Evolutionary conservation across 2,329 filamentous ascomycete species (phyloP).

Genomic region (Neonectria punicea): DNA sequence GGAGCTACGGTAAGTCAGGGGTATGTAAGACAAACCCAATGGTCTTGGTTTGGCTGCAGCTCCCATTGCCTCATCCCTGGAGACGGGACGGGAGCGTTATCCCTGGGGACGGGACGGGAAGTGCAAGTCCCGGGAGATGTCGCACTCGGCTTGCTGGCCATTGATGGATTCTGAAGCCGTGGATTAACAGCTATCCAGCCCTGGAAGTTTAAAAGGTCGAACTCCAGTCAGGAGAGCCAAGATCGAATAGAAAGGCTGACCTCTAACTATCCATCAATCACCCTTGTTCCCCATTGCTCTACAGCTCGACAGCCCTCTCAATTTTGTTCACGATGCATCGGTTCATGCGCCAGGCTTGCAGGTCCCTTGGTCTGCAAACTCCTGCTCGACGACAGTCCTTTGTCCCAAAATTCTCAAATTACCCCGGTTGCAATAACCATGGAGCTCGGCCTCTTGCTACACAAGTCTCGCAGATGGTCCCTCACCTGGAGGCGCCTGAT

Average conservation of each 20-base stretch:
- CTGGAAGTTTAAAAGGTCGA: background rate
- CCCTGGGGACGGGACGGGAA: background rate
- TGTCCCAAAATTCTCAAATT: background rate
- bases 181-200: background rate
- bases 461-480: constrained; percentile 7
- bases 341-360: background rate
- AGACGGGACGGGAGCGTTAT: background rate
- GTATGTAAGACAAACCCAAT: background rate
- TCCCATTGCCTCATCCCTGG: too few relatives aligned
- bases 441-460: constrained; percentile 12
- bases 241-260: background rate
- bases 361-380: background rate
- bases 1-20: background rate
- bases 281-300: background rate
- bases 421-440: background rate
- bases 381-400: background rate
- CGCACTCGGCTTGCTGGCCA: background rate
- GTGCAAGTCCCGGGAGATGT: background rate
- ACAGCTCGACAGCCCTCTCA: background rate
- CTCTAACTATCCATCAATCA: background rate
- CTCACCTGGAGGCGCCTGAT: constrained; percentile 26
- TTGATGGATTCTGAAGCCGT: background rate
- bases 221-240: background rate
- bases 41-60: background rate
- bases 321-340: constrained; percentile 9